Percentiles rank a stretch among this genome's conserved stretches.
These are phyloP conservation scores for Pleurotus salmoneostramineus DNA, from an alignment of 768 basidiomycete species.

Conservation along the genomic window DNA sequence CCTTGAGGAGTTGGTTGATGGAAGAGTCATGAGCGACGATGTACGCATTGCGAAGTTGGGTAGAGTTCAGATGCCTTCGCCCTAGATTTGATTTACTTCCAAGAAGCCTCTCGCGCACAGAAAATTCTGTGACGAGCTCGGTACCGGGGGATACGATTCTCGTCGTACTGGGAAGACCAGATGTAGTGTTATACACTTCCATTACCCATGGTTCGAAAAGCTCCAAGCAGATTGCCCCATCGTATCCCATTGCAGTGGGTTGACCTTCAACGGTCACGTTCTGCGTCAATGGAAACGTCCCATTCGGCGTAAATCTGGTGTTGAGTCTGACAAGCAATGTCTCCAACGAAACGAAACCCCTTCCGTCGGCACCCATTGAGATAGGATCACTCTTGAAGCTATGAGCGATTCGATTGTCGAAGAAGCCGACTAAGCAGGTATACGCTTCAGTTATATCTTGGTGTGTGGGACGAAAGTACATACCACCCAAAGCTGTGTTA, in stretches of 20 bases:
- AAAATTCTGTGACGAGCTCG: constrained; percentile 16
- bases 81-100: constrained; percentile 17
- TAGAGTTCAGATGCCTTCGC: constrained; percentile 23
- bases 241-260: constrained; percentile 9
- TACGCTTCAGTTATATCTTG: neutral
- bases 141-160: constrained; percentile 28
- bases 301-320: constrained; percentile 17
- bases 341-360: constrained; percentile 17
- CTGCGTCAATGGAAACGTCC: constrained; percentile 13
- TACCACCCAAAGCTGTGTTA: constrained; percentile 5
- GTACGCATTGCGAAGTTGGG: constrained; percentile 22
- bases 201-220: constrained; percentile 12
- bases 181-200: constrained; percentile 16
- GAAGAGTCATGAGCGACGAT: constrained; percentile 30
- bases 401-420: constrained; percentile 28
- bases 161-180: constrained; percentile 23
- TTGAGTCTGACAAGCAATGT: constrained; percentile 16
- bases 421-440: constrained; percentile 22
- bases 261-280: constrained; percentile 2
- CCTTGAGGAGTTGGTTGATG: constrained; percentile 34
- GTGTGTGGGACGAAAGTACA: neutral
- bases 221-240: constrained; percentile 14
- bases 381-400: constrained; percentile 18
- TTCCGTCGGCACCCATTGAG: constrained; percentile 13
- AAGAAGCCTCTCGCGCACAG: constrained; percentile 17